These are phyloP conservation scores for Botryobasidium botryosum DNA, from an alignment of 768 basidiomycete genomes.

Conservation along the genomic window DNA sequence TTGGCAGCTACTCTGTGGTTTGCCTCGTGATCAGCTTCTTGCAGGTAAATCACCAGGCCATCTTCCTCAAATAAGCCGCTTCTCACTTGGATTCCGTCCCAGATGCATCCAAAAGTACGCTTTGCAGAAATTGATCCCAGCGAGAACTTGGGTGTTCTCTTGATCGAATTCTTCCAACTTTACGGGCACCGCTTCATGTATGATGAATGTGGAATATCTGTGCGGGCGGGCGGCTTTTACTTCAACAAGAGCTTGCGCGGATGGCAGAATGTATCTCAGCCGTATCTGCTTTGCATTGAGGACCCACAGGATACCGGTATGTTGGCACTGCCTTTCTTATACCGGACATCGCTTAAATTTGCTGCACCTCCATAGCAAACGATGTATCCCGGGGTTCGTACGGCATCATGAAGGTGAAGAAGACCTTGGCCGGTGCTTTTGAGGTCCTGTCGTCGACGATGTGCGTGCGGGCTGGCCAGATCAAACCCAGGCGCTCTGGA, in stretches of 20 bases:
- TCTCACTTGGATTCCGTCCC: background rate
- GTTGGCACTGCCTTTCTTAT: conserved; percentile 20
- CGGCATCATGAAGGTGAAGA: conserved; percentile 63
- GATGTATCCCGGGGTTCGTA: conserved; percentile 86
- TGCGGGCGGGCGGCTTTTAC: conserved; percentile 78
- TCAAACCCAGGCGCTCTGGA: conserved; percentile 25
- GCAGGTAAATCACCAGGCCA: conserved; percentile 41
- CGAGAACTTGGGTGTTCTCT: conserved; percentile 79
- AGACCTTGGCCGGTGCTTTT: conserved; percentile 63
- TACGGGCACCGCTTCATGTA: conserved; percentile 91
- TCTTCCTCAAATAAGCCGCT: background rate
- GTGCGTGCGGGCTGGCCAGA: conserved; percentile 43
- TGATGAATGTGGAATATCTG: conserved; percentile 71
- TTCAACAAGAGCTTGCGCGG: conserved; percentile 67
- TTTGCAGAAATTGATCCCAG: conserved; percentile 73
- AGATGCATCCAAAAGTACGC: conserved; percentile 93
- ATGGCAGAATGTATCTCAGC: conserved; percentile 50
- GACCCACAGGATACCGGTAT: conserved; percentile 80
- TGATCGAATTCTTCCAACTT: conserved; percentile 94
- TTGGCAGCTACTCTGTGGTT: conserved; percentile 89
- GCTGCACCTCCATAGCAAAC: conserved; percentile 39
- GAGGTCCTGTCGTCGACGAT: conserved; percentile 52
- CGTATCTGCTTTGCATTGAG: conserved; percentile 62
- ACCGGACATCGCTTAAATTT: background rate
- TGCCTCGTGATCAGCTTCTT: conserved; percentile 87